Conservation (phyloP, 805 yeast genomes). For the Ogataea saltuana region DNA sequence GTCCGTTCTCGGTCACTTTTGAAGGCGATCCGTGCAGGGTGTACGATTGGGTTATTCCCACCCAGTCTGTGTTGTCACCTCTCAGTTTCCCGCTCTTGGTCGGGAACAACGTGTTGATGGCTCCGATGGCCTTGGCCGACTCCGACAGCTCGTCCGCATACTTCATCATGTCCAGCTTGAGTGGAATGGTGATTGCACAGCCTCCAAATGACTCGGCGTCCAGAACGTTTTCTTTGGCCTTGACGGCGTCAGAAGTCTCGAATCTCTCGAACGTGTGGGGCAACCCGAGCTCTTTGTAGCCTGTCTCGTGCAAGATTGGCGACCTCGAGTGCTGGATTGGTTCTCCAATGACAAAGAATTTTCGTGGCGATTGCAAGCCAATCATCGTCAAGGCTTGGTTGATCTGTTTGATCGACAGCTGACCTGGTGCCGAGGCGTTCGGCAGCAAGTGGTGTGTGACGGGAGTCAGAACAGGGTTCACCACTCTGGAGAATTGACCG, state of each 20-base stretch:
- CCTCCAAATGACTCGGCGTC: slow-evolving; percentile 72
- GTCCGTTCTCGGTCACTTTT: slow-evolving; percentile 49
- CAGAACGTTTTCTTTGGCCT: slow-evolving; percentile 55
- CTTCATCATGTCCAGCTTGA: slow-evolving; percentile 77
- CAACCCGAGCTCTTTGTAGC: slow-evolving; percentile 70
- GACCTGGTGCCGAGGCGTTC: slow-evolving; percentile 77
- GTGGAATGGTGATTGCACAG: slow-evolving; percentile 92
- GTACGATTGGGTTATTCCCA: slow-evolving; percentile 77
- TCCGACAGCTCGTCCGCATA: slow-evolving; percentile 64
- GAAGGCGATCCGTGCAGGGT: slow-evolving; percentile 59
- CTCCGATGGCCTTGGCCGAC: slow-evolving; percentile 86
- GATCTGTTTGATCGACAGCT: slow-evolving; percentile 64
- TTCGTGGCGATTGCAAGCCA: slow-evolving; percentile 61
- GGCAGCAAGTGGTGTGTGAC: slow-evolving; percentile 74
- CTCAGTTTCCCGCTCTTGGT: slow-evolving; percentile 46
- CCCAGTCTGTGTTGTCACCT: slow-evolving; percentile 97
- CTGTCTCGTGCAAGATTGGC: slow-evolving; percentile 82
- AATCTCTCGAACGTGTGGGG: slow-evolving; percentile 69
- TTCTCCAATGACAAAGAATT: slow-evolving; percentile 73
- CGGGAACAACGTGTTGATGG: slow-evolving; percentile 84
- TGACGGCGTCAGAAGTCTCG: slow-evolving; percentile 65
- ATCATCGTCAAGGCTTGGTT: slow-evolving; percentile 55
- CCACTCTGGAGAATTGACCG: slow-evolving; percentile 79
- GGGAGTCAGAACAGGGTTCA: slow-evolving; percentile 78
- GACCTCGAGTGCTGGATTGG: slow-evolving; percentile 89